phyloP scores from a whole-genome alignment of 2,329 filamentous ascomycete species.

The Alternaria metachromatica region DNA sequence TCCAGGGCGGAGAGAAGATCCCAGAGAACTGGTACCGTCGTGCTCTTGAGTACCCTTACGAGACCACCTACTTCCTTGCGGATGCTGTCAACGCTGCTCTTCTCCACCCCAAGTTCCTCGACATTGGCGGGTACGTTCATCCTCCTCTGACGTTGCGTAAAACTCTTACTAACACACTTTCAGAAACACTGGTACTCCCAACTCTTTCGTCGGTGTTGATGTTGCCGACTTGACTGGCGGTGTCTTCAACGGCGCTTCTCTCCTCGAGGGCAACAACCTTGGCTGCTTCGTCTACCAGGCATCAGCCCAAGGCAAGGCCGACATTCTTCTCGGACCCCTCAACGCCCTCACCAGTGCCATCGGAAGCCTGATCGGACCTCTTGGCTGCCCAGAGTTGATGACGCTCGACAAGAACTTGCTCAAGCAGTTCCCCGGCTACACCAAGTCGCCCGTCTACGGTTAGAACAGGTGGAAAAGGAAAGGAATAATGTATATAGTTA shows the following conservation, averaged over 20 bases:
- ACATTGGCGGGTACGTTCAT: constrained; percentile 24
- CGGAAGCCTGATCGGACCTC: constrained; percentile 16
- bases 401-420: constrained; percentile 20
- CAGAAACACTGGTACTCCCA: constrained; percentile 30
- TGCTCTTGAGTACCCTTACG: constrained; percentile 30
- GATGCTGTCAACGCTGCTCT: constrained; percentile 24
- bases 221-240: constrained; percentile 24
- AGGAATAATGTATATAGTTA: background rate
- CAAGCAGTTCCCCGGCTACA: constrained; percentile 30
- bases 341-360: constrained; percentile 20
- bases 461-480: background rate
- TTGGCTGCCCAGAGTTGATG: constrained; percentile 26
- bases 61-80: constrained; percentile 26
- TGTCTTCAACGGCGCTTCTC: constrained; percentile 18
- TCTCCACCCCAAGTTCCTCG: constrained; percentile 32
- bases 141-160: background rate
- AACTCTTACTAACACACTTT: background rate
- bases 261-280: constrained; percentile 26
- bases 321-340: constrained; percentile 24
- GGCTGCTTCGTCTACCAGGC: constrained; percentile 28
- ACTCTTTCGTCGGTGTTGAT: constrained; percentile 30
- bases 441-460: constrained; percentile 22
- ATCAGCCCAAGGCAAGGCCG: constrained; percentile 29
- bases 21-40: constrained; percentile 33
- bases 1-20: constrained; percentile 26